Evolutionary conservation across 345 rosid genomes (phyloP), one percentile per base, ranked within the genome.

Genomic region (Gossypium anomalum): DNA sequence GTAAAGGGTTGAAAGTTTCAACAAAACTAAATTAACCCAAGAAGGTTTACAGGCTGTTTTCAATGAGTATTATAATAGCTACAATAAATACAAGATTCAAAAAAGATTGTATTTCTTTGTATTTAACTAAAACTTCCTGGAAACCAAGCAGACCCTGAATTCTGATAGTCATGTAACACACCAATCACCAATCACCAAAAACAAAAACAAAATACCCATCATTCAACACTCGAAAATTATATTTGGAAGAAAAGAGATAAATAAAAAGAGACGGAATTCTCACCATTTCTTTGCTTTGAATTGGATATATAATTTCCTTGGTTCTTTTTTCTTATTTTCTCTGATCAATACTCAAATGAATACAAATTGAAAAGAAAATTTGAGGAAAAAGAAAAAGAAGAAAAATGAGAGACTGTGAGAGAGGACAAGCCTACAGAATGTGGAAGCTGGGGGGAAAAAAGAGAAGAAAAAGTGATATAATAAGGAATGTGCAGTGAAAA

Each of bases 221-320:
- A 20, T 66, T 66, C 29, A 67, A 22, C 12, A 13, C 55, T 22
- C 2, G 12, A 66, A 63, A 20, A 63, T n/a, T n/a, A 64, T 3
- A 1, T n/a, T n/a, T n/a, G 68, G 22, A 4, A 45, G 8, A 45
- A 20, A 67, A n/a, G 3, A 44, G 17, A 63, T 0, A 67, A 67
- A 1, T 7, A 11, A 48, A 13, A 66, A 44, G 70, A 66, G 52
- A 44, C 25, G 34, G 25, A 70, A 17, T 29, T 29, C 60, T 70
- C 59, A 70, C 73, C 73, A 70, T 70, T 70, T 70, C 60, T 69
- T 68, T 68, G 44, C 71, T 67, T 48, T 48, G 20, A 23, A 48
- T 48, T 23, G 53, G 43, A 43, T 65, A 41, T 41, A 14, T 15
- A 61, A 14, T 25, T 43, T 57, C 22, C 6, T 34, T 34, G 38